Evolutionary conservation across 2,329 filamentous ascomycete genomes (phyloP).

Genomic region (Thielaviopsis ethacetica): DNA sequence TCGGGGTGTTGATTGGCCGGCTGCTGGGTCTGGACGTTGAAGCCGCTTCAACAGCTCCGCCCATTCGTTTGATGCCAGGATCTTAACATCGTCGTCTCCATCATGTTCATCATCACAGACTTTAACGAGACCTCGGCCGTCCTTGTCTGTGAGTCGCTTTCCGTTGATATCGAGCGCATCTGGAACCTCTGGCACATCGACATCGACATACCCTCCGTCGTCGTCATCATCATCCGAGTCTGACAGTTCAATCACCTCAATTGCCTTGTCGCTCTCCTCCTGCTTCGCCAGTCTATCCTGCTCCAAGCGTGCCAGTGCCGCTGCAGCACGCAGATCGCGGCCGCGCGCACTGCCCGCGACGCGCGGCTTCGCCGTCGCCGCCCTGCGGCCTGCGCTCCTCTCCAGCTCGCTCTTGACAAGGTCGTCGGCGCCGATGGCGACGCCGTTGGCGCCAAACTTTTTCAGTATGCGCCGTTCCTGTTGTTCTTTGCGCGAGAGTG

Average conservation of each 20-base stretch:
- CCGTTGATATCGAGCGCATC: conserved; percentile 51
- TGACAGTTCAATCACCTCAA: conserved; percentile 25
- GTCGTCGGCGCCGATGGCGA: conserved; percentile 53
- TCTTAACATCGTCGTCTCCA: conserved; percentile 34
- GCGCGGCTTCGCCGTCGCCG: conserved; percentile 46
- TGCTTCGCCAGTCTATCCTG: conserved; percentile 25
- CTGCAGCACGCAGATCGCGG: conserved; percentile 58
- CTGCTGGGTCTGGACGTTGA: too few species aligned
- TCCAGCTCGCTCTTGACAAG: conserved; percentile 49
- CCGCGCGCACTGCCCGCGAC: conserved; percentile 62
- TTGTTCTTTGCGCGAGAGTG: conserved; percentile 51
- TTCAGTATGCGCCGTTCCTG: conserved; percentile 56
- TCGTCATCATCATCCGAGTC: conserved; percentile 14
- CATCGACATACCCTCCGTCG: too few species aligned
- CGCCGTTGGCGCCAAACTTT: conserved; percentile 60
- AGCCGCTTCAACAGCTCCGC: conserved; percentile 35
- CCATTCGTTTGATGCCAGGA: conserved; percentile 33
- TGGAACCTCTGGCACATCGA: too few species aligned
- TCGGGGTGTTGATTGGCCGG: too few species aligned
- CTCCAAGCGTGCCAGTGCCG: conserved; percentile 59
- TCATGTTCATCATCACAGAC: conserved; percentile 54
- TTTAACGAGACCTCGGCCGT: conserved; percentile 52
- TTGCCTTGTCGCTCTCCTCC: conserved; percentile 17
- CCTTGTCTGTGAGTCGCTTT: conserved; percentile 43
- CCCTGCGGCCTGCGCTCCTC: conserved; percentile 32